Evolutionary conservation across 257 asterid genomes (phyloP), one percentile per base, ranked within the genome.

Genomic region (Paraleonurus japonicus): DNA sequence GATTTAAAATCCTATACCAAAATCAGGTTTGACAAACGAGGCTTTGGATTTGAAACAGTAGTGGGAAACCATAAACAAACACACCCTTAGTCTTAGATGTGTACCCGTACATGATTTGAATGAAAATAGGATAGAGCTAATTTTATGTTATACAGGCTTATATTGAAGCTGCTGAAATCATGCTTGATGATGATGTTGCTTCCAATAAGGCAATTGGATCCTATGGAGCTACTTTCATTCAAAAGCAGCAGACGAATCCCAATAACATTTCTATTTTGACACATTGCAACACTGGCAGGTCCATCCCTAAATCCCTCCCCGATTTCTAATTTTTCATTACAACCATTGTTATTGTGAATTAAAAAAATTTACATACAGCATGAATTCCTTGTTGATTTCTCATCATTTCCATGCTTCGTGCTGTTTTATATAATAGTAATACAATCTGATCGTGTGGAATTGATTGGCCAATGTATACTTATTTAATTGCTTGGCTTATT

Each of bases 211-310:
- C 96, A 74, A 91, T 89, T 74, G 98, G 98, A 70, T 69, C 80
- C 4, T 75, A 86, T 65, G 97, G 98, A 79, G 96, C 97, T 80
- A 79, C 76, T 67, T 80, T 81, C 76, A 79, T 90, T 33, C 84
- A 78, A 78, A 73, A 77, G 53, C 82, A 85, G 75, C 85, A 80
- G 77, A 50, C 43, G 27, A 79, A 62, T 77, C 77, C 75, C 28
- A 57, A 77, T 54, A 84, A 71, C 76, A 81, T 91, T 27, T 86
- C 92, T 71, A 76, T 91, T 80, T 84, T 94, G 85, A 94, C 98
- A 78, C 98, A 94, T 67, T 94, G 97, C 90, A 94, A 91, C 82
- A 94, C 98, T 41, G 98, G 98, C 80, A 91, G 98, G 98, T 91
- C 74, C 43, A 20, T 69, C 17, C 48, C 37, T 65, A 28, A 57